These are phyloP conservation scores for Tricholoma matsutake DNA, from an alignment of 768 basidiomycete species.

Conservation along the genomic window DNA sequence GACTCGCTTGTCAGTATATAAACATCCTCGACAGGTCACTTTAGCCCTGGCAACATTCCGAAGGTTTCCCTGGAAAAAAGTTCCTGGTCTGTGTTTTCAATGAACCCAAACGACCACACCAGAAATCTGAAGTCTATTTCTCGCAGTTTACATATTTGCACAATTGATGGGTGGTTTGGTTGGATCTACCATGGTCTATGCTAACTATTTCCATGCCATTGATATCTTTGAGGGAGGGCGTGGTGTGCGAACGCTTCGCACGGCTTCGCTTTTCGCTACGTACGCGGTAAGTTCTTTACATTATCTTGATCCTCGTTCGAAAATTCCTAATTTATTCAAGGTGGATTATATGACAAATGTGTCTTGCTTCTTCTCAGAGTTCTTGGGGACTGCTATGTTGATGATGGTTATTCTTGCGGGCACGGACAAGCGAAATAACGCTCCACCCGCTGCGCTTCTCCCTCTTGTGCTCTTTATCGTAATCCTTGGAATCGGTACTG, in stretches of 20 bases:
- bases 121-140: neutral
- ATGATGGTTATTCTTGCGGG: constrained; percentile 52
- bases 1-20: neutral
- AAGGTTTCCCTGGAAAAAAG: constrained; percentile 69
- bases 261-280: constrained; percentile 57
- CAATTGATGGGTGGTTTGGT: constrained; percentile 62
- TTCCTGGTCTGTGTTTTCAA: constrained; percentile 37
- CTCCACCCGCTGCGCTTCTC: constrained; percentile 48
- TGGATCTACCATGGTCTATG: constrained; percentile 60
- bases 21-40: constrained; percentile 43
- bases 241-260: constrained; percentile 49
- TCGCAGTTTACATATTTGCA: constrained; percentile 48
- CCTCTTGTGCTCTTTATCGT: constrained; percentile 56
- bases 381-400: constrained; percentile 57
- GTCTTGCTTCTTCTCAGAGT: constrained; percentile 47
- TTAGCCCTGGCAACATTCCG: constrained; percentile 61
- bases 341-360: constrained; percentile 33
- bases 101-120: neutral
- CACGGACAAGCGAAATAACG: constrained; percentile 50
- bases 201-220: constrained; percentile 67
- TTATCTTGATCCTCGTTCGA: neutral
- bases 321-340: constrained; percentile 1
- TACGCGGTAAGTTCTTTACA: constrained; percentile 47
- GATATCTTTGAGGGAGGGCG: constrained; percentile 58
- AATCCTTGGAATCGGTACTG: constrained; percentile 54